Base-by-base conservation (phyloP, 306 rosid species). In the Trifolium subterraneum region DNA sequence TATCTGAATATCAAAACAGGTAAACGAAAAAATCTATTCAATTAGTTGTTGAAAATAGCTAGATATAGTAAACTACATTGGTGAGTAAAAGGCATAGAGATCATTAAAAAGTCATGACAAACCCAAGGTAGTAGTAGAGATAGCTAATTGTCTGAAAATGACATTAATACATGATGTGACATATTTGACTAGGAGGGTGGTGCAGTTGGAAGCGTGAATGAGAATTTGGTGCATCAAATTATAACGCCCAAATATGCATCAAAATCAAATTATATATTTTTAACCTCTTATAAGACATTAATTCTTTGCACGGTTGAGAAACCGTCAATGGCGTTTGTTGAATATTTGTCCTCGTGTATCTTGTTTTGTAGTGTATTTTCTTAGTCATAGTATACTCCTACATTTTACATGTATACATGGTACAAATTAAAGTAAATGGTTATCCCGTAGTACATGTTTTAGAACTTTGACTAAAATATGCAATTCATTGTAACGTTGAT, bases 121-220 rank as follows among this genome's bases (percentile, higher is more conserved):
- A 72, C 10, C 68, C 62, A 63, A 74, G 64, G 76, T 54, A 70
- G 31, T 27, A 25, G 66, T 68, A 59, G 25, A 75, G 27, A 72
- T 64, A 58, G 80, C 60, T 84, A 42, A 66, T 58, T 59, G 54
- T 69, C 60, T 78, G 85, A 88, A 79, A 82, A 78, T 15, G 85
- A 85, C 79, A 56, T n/a, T 55, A 60, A 75, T 63, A 0, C 50
- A 44, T 56, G 87, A 82, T 74, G 91, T 78, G 87, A 81, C 88
- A 25, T 54, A 31, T 84, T 88, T 84, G 91, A 86, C 89, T 74
- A 7, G 68, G 79, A 81, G 87, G 93, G 84, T 87, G 71, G 92
- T 87, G 94, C 92, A 87, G 97, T 87, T 88, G 75, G 97, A 75
- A 79, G 50, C 72, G 83, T 85, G 86, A 91, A 65, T 81, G 68